Base-by-base conservation (phyloP, 768 basidiomycete species). In the Termitomyces titanicus region DNA sequence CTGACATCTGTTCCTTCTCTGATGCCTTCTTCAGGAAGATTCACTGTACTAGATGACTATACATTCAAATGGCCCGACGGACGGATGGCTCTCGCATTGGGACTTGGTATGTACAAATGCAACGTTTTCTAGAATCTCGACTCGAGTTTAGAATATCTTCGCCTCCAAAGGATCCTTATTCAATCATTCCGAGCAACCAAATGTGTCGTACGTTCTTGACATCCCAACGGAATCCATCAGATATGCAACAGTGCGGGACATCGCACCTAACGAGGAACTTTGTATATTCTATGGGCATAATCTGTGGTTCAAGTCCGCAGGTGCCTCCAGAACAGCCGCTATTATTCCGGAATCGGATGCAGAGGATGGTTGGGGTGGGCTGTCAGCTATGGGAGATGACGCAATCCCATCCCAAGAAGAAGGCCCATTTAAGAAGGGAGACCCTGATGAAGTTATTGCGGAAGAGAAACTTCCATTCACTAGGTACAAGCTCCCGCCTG, bases 251-350 rank as follows among this genome's bases (percentile, higher is more conserved):
- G 69, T 72, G 5, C 80, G 82, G 6, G 64, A 74, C 22, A 70
- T 94, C 29, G 56, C 75, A 15, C 64, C 74, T 1, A 83, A 77
- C 27, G 89, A 94, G 62, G 92, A 94, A 66, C 76, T 92, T 12
- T 89, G 84, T 63, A 91, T 93, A 56, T 89, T 81, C 64, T 89
- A 92, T 63, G 88, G 84, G 3, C 81, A 81, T 55, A 79, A 79
- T 20, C 75, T 86, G 5, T 86, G 85, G 85, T 87, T 86, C 58
- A 64, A 78, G n/a, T 76, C 76, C 9, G 64, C 71, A n/a, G 76
- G 66, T 18, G 11, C 6, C 3, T 45, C 51, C 3, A 25, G 58
- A 11, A 45, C 3, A n/a, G 48, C 15, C 17, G 33, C 40, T 25
- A 18, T 15, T 7, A 31, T 51, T 13, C 20, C 35, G 1, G 35